A percentile compares a stretch with the other conserved stretches of the same genome.
Conservation (phyloP, 2,329 filamentous ascomycete species). For the Ophiostoma australiae region DNA sequence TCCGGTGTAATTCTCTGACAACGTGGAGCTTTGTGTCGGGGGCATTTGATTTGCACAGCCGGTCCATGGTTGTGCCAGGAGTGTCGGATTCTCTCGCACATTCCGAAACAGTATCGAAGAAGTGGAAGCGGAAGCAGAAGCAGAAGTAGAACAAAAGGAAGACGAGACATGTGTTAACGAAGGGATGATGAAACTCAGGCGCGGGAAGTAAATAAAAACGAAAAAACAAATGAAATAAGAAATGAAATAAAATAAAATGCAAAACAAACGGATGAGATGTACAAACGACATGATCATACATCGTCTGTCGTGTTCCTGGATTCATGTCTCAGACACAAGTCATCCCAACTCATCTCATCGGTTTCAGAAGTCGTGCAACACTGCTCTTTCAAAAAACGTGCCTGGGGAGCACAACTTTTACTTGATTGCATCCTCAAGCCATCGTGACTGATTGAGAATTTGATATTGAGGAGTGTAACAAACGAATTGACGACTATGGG, state of each 20-base stretch:
- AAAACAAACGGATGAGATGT: background rate
- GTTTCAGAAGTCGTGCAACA: background rate
- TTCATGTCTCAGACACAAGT: background rate
- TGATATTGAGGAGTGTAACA: too few species aligned
- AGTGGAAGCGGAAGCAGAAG: background rate
- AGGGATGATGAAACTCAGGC: background rate
- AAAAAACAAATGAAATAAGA: background rate
- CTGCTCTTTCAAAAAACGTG: background rate
- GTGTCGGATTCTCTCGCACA: background rate
- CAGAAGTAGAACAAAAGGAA: background rate
- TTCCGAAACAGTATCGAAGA: background rate
- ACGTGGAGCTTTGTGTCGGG: background rate
- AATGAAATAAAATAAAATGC: background rate
- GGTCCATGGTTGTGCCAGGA: conserved; percentile 7
- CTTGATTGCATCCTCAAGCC: background rate
- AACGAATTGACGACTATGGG: too few species aligned
- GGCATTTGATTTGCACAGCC: background rate
- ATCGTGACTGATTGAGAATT: background rate
- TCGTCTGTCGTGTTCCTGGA: background rate
- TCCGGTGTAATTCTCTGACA: background rate
- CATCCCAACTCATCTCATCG: background rate
- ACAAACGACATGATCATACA: background rate
- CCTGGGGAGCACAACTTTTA: background rate
- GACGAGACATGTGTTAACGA: too few species aligned
- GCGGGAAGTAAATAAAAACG: background rate